These are phyloP conservation scores for Musa balbisiana DNA, from an alignment of 202 grass and related monocot species.

Conservation along the genomic window DNA sequence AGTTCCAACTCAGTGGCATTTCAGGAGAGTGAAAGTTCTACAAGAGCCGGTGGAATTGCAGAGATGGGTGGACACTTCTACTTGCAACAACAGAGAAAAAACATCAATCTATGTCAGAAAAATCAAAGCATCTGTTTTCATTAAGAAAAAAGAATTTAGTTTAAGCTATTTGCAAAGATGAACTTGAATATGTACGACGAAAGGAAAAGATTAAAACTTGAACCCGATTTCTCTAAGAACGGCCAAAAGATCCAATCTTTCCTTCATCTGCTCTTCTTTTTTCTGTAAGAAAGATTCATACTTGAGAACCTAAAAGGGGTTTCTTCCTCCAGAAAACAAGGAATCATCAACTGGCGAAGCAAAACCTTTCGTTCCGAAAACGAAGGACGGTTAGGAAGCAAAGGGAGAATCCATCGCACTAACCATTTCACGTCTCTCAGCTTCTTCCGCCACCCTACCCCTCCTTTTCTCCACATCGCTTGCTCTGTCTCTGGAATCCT, in stretches of 20 bases:
- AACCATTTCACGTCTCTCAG: background rate
- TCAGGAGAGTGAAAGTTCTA: no score
- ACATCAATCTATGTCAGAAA: background rate
- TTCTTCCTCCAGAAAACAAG: background rate
- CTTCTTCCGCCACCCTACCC: background rate
- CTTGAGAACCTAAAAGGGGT: background rate
- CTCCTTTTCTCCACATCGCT: background rate
- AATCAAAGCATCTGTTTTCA: background rate
- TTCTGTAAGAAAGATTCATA: background rate
- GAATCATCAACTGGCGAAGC: background rate
- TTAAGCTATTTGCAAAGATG: no score
- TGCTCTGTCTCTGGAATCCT: slow-evolving; percentile 9
- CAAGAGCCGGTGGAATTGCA: background rate
- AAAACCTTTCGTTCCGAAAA: background rate
- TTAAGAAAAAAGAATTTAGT: no score
- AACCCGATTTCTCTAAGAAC: background rate
- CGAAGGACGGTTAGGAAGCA: background rate
- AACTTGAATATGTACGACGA: background rate
- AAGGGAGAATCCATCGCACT: background rate
- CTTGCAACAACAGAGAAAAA: background rate
- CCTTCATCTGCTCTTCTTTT: background rate
- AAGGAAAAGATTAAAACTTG: background rate
- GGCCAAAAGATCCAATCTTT: background rate
- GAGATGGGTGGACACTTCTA: background rate
- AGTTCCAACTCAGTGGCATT: no score